Percentiles rank a stretch among this genome's conserved stretches.
Evolutionary conservation across 805 yeast species (phyloP).

Genomic region (Yarrowia sp.): DNA sequence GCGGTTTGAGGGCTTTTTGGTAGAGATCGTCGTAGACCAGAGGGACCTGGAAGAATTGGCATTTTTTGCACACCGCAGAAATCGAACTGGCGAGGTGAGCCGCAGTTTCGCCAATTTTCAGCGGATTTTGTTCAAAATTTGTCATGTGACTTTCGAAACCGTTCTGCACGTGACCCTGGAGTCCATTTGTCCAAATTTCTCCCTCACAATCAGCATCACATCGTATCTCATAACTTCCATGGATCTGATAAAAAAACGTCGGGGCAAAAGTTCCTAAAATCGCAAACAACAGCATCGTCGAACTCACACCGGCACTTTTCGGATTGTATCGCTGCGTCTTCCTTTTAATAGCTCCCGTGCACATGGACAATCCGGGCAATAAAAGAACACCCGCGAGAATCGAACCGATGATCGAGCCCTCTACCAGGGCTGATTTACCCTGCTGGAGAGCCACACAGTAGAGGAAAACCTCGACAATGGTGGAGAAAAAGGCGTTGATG

Average conservation of each 20-base stretch:
- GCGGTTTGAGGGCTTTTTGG: conserved; percentile 74
- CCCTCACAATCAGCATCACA: conserved; percentile 56
- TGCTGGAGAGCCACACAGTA: conserved; percentile 91
- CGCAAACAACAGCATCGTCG: conserved; percentile 92
- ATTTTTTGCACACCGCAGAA: conserved; percentile 59
- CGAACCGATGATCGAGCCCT: conserved; percentile 94
- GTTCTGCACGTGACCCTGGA: too few species aligned
- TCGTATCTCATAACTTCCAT: conserved; percentile 80
- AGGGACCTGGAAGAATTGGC: conserved; percentile 81
- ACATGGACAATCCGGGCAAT: conserved; percentile 95
- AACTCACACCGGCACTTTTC: conserved; percentile 94
- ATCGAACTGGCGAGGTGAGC: background rate
- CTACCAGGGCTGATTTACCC: conserved; percentile 86
- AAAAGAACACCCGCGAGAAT: conserved; percentile 89
- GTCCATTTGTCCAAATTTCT: too few species aligned
- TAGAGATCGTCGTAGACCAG: conserved; percentile 72
- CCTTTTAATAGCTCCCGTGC: conserved; percentile 91
- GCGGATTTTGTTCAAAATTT: background rate
- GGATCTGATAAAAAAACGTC: conserved; percentile 84
- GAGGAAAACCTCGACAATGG: conserved; percentile 89
- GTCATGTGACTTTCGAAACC: background rate
- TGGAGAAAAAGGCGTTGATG: conserved; percentile 95
- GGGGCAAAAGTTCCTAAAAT: conserved; percentile 92
- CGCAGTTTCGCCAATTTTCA: background rate
- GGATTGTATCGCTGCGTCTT: conserved; percentile 97